Base-by-base conservation (phyloP, 495 filamentous ascomycete genomes). In the Aspergillus ellipticus region DNA sequence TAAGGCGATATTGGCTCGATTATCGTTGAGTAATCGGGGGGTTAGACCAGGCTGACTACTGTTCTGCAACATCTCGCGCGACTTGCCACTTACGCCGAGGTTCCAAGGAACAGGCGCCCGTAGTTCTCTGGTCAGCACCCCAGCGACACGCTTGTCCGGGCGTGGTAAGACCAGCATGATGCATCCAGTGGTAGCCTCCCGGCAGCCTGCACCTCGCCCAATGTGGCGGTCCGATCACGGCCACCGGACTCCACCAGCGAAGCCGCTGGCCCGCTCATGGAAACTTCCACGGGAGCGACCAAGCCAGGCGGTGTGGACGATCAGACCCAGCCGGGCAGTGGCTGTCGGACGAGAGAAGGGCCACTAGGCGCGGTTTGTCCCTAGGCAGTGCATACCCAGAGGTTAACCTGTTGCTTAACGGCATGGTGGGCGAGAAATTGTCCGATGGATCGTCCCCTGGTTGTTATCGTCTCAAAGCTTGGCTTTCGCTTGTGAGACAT, bases 181-280 rank as follows among this genome's bases (percentile, higher is more conserved):
- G 33, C 31, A 42, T 49, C 43, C 46, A 54, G 45, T 50, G 57
- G 57, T 48, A 41, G 49, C n/a, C 28, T 49, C 31, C 31, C 49
- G 21, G 39, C 26, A 6, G 46, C 43, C 58, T 65, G 62, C 62
- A 62, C 54, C 62, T 59, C 56, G 59, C 62, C 54, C 56, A 62
- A 65, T 57, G 62, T 62, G 62, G 58, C 59, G 59, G 54, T 65
- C 62, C 62, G 62, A 65, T 65, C 56, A 65, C 62, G 62, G 62
- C 58, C 54, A 21, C 19, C 54, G 17, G 7, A 29, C 52, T 60
- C 59, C 56, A 59, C 62, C 26, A 11, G 33, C 59, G 56, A 42
- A 60, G 59, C 62, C 62, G 59, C 59, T 58, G 62, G 62, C 56
- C 58, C 62, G 59, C 59, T 55, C 62, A 62, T 65, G 59, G 62